Conservation (phyloP, 1,284 basidiomycete genomes). For the Irpex sp. region DNA sequence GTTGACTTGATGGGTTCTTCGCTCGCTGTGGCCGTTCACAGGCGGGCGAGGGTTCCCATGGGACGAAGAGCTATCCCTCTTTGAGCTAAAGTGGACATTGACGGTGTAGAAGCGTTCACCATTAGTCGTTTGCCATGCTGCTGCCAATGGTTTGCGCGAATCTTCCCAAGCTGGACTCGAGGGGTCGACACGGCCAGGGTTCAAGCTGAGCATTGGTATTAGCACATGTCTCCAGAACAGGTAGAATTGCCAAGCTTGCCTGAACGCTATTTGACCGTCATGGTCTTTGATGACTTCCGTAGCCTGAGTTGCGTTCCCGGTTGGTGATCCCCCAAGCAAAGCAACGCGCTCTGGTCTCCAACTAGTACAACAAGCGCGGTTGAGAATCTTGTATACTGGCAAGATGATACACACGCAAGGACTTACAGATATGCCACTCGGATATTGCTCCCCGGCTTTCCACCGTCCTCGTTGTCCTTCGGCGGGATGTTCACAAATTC, state of each 20-base stretch:
- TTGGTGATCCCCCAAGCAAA: conserved; percentile 16
- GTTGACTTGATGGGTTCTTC: conserved; percentile 46
- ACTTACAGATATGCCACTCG: conserved; percentile 50
- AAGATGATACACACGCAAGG: neutral
- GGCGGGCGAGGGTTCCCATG: conserved; percentile 56
- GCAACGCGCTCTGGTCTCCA: conserved; percentile 26
- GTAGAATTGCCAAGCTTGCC: conserved; percentile 6
- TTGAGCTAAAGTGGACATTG: conserved; percentile 57
- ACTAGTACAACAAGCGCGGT: conserved; percentile 1
- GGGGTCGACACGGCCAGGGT: conserved; percentile 61
- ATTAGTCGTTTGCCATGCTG: conserved; percentile 45
- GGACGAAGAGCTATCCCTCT: conserved; percentile 49
- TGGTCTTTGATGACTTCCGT: conserved; percentile 15
- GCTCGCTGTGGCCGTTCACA: conserved; percentile 46
- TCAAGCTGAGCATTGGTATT: conserved; percentile 34
- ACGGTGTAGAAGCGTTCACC: conserved; percentile 51
- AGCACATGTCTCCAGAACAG: neutral
- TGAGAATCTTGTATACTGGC: neutral
- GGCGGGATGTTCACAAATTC: conserved; percentile 47
- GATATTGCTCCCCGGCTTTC: conserved; percentile 61
- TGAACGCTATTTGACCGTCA: conserved; percentile 17
- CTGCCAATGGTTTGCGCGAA: conserved; percentile 58
- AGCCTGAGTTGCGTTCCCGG: conserved; percentile 21
- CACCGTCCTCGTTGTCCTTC: conserved; percentile 53
- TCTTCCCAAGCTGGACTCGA: conserved; percentile 49